Evolutionary conservation across 1,284 basidiomycete species (phyloP), one percentile per base, ranked within the genome.

Genomic region (Grifola frondosa): DNA sequence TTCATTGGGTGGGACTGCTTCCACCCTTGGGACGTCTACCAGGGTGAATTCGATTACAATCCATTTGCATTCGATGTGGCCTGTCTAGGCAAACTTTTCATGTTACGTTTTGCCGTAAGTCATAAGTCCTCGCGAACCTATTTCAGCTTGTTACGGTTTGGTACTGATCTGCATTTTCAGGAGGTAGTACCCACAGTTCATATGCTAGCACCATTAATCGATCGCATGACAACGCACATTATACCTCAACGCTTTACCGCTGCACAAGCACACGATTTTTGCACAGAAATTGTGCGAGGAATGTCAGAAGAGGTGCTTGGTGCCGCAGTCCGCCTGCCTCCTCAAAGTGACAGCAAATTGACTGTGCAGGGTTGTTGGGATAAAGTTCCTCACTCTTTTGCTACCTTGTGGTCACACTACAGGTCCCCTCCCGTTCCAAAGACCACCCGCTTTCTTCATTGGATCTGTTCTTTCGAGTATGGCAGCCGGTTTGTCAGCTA

Each of bases 21-120:
- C 23, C n/a, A 37, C 12, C 34, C 41, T n/a, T 1, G 5, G 3
- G 41, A 42, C 30, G 17, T 29, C 2, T 9, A 25, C 10, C 41
- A 28, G 0, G 41, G 33, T 1, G 32, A 36, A 21, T 13, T 26
- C 12, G 26, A 37, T 11, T 42, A 42, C 30, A 37, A 42, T 22
- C 41, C 41, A n/a, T 42, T 42, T 21, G 26, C 41, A 5, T 42
- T 30, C 16, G 41, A 42, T 16, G 41, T 42, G 12, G 41, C 19
- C 2, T 16, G 17, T 3, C 17, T 29, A 4, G 41, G 41, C 1
- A 23, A 20, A n/a, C 7, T 42, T 6, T 42, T 37, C 17, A 23
- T 16, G 4, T 22, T 12, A 6, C 29, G 29, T 17, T 28, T 41
- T 13, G 17, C 31, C 24, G 40, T 41, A 34, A 3, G 40, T 19